Evolutionary conservation across 2,329 filamentous ascomycete species (phyloP).

Genomic region (Sarocladium kiliense): DNA sequence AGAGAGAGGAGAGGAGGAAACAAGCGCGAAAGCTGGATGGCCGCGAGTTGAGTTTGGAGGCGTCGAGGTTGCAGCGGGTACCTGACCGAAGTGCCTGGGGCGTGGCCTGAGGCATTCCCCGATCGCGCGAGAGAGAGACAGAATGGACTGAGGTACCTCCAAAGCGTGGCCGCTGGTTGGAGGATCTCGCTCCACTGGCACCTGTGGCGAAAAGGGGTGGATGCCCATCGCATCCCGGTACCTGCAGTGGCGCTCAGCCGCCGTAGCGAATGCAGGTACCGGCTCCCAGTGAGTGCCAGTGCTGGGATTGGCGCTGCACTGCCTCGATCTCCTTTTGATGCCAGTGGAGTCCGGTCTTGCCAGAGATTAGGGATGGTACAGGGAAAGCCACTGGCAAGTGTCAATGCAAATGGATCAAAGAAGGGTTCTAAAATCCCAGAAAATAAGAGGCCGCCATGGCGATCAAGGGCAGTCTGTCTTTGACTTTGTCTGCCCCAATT

Average conservation of each 20-base stretch:
- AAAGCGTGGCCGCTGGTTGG: too few relatives aligned
- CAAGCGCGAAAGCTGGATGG: neutral
- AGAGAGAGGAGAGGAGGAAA: neutral
- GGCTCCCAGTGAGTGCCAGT: neutral
- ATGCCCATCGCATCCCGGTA: neutral
- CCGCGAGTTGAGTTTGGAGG: slow-evolving; percentile 3
- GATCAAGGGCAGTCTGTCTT: neutral
- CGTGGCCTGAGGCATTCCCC: neutral
- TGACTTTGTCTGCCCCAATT: neutral
- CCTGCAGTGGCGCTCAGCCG: neutral
- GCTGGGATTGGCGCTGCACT: neutral
- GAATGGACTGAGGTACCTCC: too few relatives aligned
- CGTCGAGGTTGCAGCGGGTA: slow-evolving; percentile 4
- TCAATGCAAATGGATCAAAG: neutral
- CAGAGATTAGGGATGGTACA: neutral
- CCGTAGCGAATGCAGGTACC: neutral
- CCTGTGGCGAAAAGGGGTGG: slow-evolving; percentile 7
- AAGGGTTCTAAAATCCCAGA: neutral
- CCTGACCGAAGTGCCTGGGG: neutral
- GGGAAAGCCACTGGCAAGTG: neutral
- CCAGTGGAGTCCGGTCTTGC: neutral
- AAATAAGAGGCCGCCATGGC: neutral
- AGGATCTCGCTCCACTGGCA: neutral
- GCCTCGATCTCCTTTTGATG: neutral
- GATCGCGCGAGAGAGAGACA: neutral